Base-by-base conservation (phyloP, 2,329 filamentous ascomycete genomes). In the Aspergillus quadrilineatus region DNA sequence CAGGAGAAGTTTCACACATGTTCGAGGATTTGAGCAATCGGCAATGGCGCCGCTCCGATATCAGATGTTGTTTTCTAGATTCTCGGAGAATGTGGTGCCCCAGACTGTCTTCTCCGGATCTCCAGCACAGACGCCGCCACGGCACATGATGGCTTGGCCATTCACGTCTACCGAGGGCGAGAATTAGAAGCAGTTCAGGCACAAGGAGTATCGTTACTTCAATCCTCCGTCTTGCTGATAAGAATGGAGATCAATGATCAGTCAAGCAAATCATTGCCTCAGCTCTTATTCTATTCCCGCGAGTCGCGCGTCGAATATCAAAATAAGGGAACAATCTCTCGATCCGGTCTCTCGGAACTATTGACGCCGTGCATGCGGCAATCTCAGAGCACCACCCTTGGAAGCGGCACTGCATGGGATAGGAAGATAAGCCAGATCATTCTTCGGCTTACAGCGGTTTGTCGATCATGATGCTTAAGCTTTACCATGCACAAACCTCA, bases 381-480 rank as follows among this genome's bases (percentile, higher is more conserved):
- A 5, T 29, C 26, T 26, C 22, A 1, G 1, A 6, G 15, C 7
- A 22, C 39, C 15, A 14, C 39, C 15, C n/a, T 10, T 10, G 28
- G 36, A 32, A 30, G 37, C 14, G 26, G 39, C 28, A 43, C 30
- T 9, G 22, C 30, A 15, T n/a, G 15, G 14, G 41, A 29, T 15
- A 45, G 14, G 32, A 46, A 43, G 43, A 53, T 47, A 41, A 32
- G 50, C 10, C 22, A 1, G 28, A 14, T 4, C 14, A 12, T n/a
- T 17, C 17, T 47, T 41, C 26, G 42, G 50, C 34, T 47, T 43
- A 30, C 43, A 41, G 50, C 26, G 45, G 50, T 53, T 53, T 26
- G 34, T 53, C 50, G 50, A 53, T 53, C 50, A 47, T 53, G 50
- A 30, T 43, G 50, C 50, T 53, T 47, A 47, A 42, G 43, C 15